phyloP scores from a whole-genome alignment of 768 basidiomycete species.

The Hebeloma cylindrosporum region DNA sequence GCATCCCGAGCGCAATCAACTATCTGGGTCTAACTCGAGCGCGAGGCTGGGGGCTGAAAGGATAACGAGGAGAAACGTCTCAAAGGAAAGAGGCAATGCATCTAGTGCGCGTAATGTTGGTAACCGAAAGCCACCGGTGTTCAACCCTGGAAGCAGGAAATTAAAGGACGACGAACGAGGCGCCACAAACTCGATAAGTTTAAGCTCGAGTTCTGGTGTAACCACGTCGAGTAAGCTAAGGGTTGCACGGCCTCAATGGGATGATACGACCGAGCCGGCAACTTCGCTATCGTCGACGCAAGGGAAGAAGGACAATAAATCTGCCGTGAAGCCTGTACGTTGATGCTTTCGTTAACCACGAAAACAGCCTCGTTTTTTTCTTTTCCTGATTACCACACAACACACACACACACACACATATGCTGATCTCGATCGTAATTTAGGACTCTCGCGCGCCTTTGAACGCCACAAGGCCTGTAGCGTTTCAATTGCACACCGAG shows the following conservation, averaged over 20 bases:
- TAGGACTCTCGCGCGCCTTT: constrained; percentile 19
- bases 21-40: constrained; percentile 1
- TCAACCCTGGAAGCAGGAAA: constrained; percentile 13
- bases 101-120: no score
- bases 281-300: no score
- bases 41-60: constrained; percentile 4
- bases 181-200: constrained; percentile 5
- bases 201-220: constrained; percentile 10
- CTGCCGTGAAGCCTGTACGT: no score
- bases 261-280: constrained; percentile 12
- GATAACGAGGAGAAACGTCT: constrained; percentile 9
- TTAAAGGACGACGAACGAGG: constrained; percentile 12
- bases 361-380: no score
- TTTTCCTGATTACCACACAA: no score
- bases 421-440: constrained; percentile 12
- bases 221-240: constrained; percentile 7
- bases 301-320: no score
- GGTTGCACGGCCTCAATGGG: constrained; percentile 4
- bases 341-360: no score
- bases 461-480: constrained; percentile 46
- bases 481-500: constrained; percentile 54
- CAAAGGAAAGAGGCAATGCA: constrained; percentile 6
- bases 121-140: constrained; percentile 13
- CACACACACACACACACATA: background rate
- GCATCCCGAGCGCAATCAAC: constrained; percentile 3